A percentile compares a stretch with the other conserved stretches of the same genome.
These are phyloP conservation scores for Erysiphe neolycopersici DNA, from an alignment of 2,329 filamentous ascomycete genomes.

Conservation along the genomic window DNA sequence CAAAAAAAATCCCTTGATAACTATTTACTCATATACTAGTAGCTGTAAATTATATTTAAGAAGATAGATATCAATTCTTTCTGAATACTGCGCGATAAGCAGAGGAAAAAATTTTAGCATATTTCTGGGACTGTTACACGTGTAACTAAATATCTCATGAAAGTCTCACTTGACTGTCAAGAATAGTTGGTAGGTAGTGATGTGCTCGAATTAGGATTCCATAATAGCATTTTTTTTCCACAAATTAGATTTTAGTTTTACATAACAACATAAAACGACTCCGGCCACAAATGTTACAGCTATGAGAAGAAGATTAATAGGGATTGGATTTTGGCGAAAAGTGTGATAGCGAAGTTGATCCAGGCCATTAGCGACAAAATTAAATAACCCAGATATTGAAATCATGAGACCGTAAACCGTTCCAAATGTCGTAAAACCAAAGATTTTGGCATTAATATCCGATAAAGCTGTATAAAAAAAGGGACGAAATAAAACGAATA, in stretches of 20 bases:
- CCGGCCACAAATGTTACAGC: constrained; percentile 36
- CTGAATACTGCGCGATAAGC: too few species aligned
- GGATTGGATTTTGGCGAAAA: constrained; percentile 46
- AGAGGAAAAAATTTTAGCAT: too few species aligned
- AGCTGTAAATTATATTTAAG: too few species aligned
- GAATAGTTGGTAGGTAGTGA: too few species aligned
- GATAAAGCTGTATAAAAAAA: constrained; percentile 82
- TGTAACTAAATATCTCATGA: too few species aligned
- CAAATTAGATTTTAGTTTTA: constrained; percentile 15
- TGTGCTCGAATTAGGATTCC: too few species aligned
- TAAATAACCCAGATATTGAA: constrained; percentile 57
- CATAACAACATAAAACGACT: constrained; percentile 35
- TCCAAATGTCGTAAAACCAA: constrained; percentile 74
- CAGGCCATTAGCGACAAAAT: constrained; percentile 58
- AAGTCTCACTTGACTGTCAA: too few species aligned
- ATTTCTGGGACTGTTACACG: too few species aligned
- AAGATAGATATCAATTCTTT: too few species aligned
- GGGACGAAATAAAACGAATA: constrained; percentile 67
- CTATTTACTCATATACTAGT: too few species aligned
- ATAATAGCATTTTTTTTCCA: not conserved
- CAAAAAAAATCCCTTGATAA: too few species aligned
- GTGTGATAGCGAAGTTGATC: constrained; percentile 51
- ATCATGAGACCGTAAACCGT: constrained; percentile 88
- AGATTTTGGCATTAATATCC: constrained; percentile 76
- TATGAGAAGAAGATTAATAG: constrained; percentile 48